phyloP scores from a whole-genome alignment of 2,329 filamentous ascomycete species.

The Apiospora arundinis region DNA sequence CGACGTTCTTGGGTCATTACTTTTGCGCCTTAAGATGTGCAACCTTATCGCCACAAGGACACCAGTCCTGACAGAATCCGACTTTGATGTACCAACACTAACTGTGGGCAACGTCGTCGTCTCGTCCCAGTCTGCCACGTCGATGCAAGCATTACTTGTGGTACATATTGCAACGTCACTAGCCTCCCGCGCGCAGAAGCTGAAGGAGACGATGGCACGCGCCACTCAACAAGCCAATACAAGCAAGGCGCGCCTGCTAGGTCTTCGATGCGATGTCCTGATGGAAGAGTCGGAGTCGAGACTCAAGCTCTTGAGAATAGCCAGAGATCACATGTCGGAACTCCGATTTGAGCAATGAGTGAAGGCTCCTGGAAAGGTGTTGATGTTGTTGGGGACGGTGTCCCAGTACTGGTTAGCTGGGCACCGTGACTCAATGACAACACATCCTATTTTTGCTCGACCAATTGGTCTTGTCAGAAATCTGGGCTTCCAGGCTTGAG shows the following conservation, averaged over 20 bases:
- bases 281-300: conserved; percentile 31
- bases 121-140: conserved; percentile 31
- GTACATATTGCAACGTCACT: conserved; percentile 33
- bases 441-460: background rate
- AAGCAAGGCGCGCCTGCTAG: conserved; percentile 28
- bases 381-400: no score
- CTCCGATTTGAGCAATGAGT: conserved; percentile 27
- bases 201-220: conserved; percentile 26
- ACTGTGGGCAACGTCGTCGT: conserved; percentile 44
- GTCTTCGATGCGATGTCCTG: conserved; percentile 35
- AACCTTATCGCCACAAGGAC: conserved; percentile 36
- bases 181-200: conserved; percentile 26
- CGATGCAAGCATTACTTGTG: conserved; percentile 35
- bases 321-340: conserved; percentile 29
- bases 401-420: no score
- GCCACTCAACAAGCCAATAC: conserved; percentile 21
- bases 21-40: conserved; percentile 42
- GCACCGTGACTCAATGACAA: background rate
- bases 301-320: conserved; percentile 28
- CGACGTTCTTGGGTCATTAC: conserved; percentile 45
- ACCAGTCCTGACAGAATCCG: conserved; percentile 37
- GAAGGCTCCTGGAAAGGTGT: no score
- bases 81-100: conserved; percentile 47
- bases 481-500: background rate
- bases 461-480: background rate